Percentiles rank a stretch among this genome's conserved stretches.
These are phyloP conservation scores for Trichoderma gamsii DNA, from an alignment of 495 filamentous ascomycete species.

Conservation along the genomic window DNA sequence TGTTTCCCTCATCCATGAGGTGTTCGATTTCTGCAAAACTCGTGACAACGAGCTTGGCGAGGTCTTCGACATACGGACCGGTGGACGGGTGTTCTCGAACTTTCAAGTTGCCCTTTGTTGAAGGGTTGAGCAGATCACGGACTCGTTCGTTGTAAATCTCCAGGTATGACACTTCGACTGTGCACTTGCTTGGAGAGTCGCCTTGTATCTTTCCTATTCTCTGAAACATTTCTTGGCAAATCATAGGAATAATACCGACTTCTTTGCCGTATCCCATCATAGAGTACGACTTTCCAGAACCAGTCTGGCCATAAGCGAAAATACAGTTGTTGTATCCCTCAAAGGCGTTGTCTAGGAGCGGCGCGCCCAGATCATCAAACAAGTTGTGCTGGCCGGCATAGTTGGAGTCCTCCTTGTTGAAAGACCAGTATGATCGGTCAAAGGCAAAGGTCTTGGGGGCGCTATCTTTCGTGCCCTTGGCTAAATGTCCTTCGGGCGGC, in stretches of 20 bases:
- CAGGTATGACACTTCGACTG: conserved; percentile 96
- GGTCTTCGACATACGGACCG: conserved; percentile 95
- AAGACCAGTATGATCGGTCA: conserved; percentile 97
- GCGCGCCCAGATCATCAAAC: conserved; percentile 79
- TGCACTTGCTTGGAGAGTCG: conserved; percentile 76
- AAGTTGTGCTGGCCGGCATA: conserved; percentile 90
- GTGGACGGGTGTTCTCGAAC: conserved; percentile 97
- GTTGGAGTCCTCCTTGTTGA: conserved; percentile 69
- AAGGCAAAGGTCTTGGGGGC: conserved; percentile 89
- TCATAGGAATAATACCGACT: conserved; percentile 92
- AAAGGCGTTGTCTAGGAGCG: conserved; percentile 96
- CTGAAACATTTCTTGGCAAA: conserved; percentile 96
- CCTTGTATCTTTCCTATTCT: conserved; percentile 68
- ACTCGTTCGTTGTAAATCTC: conserved; percentile 99
- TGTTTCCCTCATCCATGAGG: conserved; percentile 99
- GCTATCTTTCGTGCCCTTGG: conserved; percentile 59
- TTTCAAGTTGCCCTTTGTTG: conserved; percentile 93
- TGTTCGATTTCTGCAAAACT: conserved; percentile 94
- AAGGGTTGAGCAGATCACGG: conserved; percentile 90
- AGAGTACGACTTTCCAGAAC: conserved; percentile 96
- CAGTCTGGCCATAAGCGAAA: conserved; percentile 98
- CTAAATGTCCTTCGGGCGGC: conserved; percentile 53
- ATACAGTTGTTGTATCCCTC: conserved; percentile 99
- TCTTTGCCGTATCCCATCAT: conserved; percentile 99
- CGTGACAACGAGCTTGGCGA: conserved; percentile 95